These are phyloP conservation scores for Podospora australis DNA, from an alignment of 495 filamentous ascomycete species.

Conservation along the genomic window DNA sequence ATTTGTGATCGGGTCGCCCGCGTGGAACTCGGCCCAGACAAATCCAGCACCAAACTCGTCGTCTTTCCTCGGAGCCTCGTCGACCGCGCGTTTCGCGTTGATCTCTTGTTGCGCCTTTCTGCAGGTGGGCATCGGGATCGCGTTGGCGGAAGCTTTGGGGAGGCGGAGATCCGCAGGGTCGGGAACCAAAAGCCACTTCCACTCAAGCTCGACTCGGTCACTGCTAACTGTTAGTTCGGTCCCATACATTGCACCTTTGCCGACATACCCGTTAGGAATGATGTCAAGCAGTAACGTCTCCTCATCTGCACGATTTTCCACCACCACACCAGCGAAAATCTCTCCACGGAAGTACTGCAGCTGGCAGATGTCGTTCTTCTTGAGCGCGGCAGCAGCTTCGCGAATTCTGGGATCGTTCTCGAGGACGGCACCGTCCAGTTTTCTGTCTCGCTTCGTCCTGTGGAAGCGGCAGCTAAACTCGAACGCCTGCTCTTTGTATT, in stretches of 20 bases:
- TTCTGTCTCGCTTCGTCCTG: conserved; percentile 74
- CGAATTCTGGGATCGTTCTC: conserved; percentile 67
- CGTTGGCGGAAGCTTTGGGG: conserved; percentile 54
- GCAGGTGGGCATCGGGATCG: conserved; percentile 50
- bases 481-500: conserved; percentile 82
- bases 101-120: conserved; percentile 50
- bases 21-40: conserved; percentile 81
- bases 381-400: conserved; percentile 59
- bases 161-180: conserved; percentile 59
- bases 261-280: conserved; percentile 76
- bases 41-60: conserved; percentile 60
- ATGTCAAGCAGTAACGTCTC: conserved; percentile 72
- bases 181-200: conserved; percentile 66
- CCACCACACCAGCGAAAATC: conserved; percentile 83
- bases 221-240: conserved; percentile 35
- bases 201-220: conserved; percentile 65
- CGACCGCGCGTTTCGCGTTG: conserved; percentile 50
- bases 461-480: conserved; percentile 94
- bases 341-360: conserved; percentile 78
- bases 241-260: conserved; percentile 10
- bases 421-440: conserved; percentile 54
- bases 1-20: conserved; percentile 42
- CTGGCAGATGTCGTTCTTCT: conserved; percentile 74
- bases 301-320: conserved; percentile 78
- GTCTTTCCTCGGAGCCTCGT: conserved; percentile 59